Conservation (phyloP, 2,329 filamentous ascomycete species). For the Zopfia rhizophila region DNA sequence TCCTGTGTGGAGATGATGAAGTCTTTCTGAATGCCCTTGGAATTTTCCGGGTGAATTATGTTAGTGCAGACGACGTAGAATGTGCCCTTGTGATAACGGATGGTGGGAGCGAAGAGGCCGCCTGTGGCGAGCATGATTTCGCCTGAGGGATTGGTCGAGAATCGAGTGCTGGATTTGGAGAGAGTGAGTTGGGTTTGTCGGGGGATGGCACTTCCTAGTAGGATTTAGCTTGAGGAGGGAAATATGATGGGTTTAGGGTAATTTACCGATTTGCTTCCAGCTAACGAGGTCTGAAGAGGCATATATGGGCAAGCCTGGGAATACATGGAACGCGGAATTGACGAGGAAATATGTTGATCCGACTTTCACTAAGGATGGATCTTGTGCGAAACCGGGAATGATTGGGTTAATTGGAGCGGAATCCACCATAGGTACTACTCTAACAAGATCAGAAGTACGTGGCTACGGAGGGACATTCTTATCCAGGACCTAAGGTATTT, state of each 20-base stretch:
- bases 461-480: too few relatives aligned
- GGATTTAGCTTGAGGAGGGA: conserved; percentile 2
- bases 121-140: conserved; percentile 27
- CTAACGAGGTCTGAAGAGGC: conserved; percentile 60
- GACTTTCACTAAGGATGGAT: conserved; percentile 57
- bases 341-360: conserved; percentile 60
- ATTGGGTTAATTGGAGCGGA: conserved; percentile 49
- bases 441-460: too few relatives aligned
- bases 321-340: conserved; percentile 62
- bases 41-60: conserved; percentile 35
- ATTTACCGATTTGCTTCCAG: conserved; percentile 55
- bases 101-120: conserved; percentile 30
- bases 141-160: conserved; percentile 6
- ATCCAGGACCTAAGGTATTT: too few relatives aligned
- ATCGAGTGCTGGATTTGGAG: conserved; percentile 56
- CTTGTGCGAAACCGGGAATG: conserved; percentile 60
- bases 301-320: conserved; percentile 63
- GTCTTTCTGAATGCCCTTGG: conserved; percentile 55
- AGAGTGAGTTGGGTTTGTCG: conserved; percentile 59
- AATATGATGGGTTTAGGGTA: conserved; percentile 12
- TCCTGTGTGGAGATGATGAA: conserved; percentile 27
- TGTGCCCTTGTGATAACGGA: conserved; percentile 24
- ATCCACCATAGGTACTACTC: too few relatives aligned
- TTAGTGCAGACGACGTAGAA: conserved; percentile 33
- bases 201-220: conserved; percentile 56